Base-by-base conservation (phyloP, 2,329 filamentous ascomycete genomes). In the Microsporum ferrugineum region DNA sequence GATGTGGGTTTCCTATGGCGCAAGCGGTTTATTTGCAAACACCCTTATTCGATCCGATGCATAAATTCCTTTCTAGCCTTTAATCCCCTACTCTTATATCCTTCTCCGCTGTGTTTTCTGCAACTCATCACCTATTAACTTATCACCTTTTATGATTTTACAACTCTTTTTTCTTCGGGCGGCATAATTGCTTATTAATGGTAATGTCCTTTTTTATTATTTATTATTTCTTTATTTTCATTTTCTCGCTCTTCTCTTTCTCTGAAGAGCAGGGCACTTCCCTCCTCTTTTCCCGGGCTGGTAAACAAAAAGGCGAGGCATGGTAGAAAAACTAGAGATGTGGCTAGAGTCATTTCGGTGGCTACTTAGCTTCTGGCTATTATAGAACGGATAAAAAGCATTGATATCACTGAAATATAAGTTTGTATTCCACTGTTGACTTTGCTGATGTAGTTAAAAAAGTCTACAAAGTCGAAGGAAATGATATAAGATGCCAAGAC, bases 201-300 rank as follows among this genome's bases (percentile, higher is more conserved):
- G 55, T 57, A 57, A 57, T 57, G 55, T 57, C 39, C 17, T 23
- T 57, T 43, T 57, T 29, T 57, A 39, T 39, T 39, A 38, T 57
- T 33, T 41, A 29, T 41, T 41, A 57, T 41, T 57, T 55, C 36
- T 12, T 36, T 17, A 36, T 34, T 55, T 27, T 34, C 31, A 5
- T 36, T n/a, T 36, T n/a, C 12, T 29, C 47, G 14, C 49, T 34
- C 51, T 23, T 51, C 27, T 29, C 27, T 29, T 31, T 27, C 45
- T 3, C 10, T 31, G 23, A 10, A 51, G 45, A 23, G 31, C 2
- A 31, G 45, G 45, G 27, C 31, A 29, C 10, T 36, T 55, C 23
- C 5, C 17, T 5, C 39, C 39, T 6, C 12, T 36, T 53, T 55
- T 55, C 3, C 51, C n/a, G 51, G 51, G 51, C 33, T 55, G 29